Evolutionary conservation across 306 rosid genomes (phyloP).

Genomic region (Sophora flavescens): DNA sequence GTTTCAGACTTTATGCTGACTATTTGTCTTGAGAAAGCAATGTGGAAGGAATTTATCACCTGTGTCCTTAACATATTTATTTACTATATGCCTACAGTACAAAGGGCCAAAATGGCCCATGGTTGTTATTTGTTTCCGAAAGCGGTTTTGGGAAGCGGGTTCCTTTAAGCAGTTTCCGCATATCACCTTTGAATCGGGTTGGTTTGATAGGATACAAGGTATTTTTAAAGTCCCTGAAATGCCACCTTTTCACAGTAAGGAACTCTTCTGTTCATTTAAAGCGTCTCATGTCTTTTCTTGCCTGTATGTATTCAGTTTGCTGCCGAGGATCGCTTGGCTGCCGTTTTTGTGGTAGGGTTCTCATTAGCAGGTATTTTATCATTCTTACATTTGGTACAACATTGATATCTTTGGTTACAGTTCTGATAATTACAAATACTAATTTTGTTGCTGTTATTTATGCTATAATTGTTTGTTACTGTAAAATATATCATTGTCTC

Average conservation of each 20-base stretch:
- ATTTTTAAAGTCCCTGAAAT: conserved; percentile 9
- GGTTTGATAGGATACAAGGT: conserved; percentile 99
- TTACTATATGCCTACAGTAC: conserved; percentile 49
- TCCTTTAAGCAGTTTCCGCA: conserved; percentile 81
- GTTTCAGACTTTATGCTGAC: conserved; percentile 18
- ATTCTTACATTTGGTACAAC: conserved; percentile 5
- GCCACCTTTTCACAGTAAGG: conserved; percentile 8
- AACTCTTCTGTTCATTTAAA: conserved; percentile 7
- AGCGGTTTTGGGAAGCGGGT: conserved; percentile 95
- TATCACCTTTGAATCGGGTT: conserved; percentile 81
- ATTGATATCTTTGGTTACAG: not conserved
- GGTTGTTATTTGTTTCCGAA: conserved; percentile 96
- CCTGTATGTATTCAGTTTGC: conserved; percentile 67
- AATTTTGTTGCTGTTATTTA: not conserved
- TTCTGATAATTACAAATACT: conserved; percentile 18
- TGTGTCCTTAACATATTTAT: conserved; percentile 30
- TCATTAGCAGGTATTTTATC: conserved; percentile 72
- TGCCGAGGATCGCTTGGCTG: conserved; percentile 82
- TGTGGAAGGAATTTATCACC: conserved; percentile 18
- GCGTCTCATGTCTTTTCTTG: conserved; percentile 4
- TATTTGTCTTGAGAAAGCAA: conserved; percentile 26
- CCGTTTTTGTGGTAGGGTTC: conserved; percentile 95
- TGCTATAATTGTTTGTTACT: not conserved
- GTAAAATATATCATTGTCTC: conserved; percentile 22
- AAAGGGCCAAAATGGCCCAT: conserved; percentile 73